Conservation (phyloP, 2,329 filamentous ascomycete species). For the Ophiosphaerella herpotricha region DNA sequence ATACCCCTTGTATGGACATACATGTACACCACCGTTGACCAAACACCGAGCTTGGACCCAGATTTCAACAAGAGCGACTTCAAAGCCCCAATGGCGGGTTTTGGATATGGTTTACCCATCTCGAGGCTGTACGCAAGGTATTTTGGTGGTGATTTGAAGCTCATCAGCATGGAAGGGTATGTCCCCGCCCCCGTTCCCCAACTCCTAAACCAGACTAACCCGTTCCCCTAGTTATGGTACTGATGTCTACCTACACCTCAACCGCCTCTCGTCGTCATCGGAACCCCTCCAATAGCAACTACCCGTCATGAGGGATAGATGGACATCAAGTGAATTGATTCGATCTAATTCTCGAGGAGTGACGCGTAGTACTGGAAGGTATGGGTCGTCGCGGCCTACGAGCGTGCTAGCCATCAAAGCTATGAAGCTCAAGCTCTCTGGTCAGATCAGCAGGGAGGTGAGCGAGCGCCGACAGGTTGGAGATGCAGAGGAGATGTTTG, state of each 20-base stretch:
- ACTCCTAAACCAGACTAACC: constrained; percentile 26
- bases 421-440: constrained; percentile 72
- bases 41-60: constrained; percentile 90
- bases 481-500: constrained; percentile 77
- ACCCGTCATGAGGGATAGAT: constrained; percentile 84
- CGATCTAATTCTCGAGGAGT: constrained; percentile 60
- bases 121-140: constrained; percentile 93
- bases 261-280: constrained; percentile 90
- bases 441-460: constrained; percentile 63
- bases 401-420: constrained; percentile 53
- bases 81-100: constrained; percentile 98
- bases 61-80: constrained; percentile 99
- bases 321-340: constrained; percentile 46
- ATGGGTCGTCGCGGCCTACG: constrained; percentile 7
- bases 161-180: constrained; percentile 99
- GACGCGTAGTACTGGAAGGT: constrained; percentile 48
- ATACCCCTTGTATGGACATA: constrained; percentile 99
- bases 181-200: constrained; percentile 34
- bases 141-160: constrained; percentile 94
- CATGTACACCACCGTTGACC: constrained; percentile 99
- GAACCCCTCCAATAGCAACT: constrained; percentile 92
- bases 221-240: constrained; percentile 77
- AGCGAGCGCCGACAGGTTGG: constrained; percentile 89
- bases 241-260: constrained; percentile 97
- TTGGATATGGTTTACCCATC: constrained; percentile 96